A percentile compares a stretch with the other conserved stretches of the same genome.
phyloP scores from a whole-genome alignment of 129 eudicot species.

The Ambrosia trifida region DNA sequence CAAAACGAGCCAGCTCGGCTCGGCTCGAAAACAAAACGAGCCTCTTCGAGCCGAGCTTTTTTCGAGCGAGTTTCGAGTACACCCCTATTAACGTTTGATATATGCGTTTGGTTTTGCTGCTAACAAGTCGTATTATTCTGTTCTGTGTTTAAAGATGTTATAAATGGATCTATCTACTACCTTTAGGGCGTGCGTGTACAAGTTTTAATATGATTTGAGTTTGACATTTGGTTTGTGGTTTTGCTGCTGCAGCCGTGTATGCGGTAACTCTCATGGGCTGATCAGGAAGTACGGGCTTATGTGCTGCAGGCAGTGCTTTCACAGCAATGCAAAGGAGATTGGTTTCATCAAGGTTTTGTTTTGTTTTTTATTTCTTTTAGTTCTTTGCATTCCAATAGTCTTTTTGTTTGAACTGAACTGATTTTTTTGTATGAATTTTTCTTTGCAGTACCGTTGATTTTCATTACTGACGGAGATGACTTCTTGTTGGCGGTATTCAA shows the following conservation, averaged over 20 bases:
- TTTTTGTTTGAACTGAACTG: not conserved
- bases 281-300: conserved; percentile 56
- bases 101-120: not conserved
- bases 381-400: not conserved
- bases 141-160: not conserved
- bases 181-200: too few species aligned
- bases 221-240: not conserved
- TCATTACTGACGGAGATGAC: not conserved
- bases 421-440: not conserved
- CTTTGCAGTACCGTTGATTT: conserved; percentile 26
- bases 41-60: too few species aligned
- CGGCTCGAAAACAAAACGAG: too few species aligned
- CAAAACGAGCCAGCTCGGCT: too few species aligned
- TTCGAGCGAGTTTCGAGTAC: too few species aligned
- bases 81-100: too few species aligned
- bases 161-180: too few species aligned
- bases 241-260: conserved; percentile 42
- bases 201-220: not conserved
- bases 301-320: conserved; percentile 68
- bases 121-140: not conserved
- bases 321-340: conserved; percentile 55
- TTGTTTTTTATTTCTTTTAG: not conserved
- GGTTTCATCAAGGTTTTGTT: conserved; percentile 53
- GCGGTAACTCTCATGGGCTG: conserved; percentile 52
- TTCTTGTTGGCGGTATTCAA: not conserved